phyloP scores from a whole-genome alignment of 306 rosid species.

The Cicer chorassanicum region DNA sequence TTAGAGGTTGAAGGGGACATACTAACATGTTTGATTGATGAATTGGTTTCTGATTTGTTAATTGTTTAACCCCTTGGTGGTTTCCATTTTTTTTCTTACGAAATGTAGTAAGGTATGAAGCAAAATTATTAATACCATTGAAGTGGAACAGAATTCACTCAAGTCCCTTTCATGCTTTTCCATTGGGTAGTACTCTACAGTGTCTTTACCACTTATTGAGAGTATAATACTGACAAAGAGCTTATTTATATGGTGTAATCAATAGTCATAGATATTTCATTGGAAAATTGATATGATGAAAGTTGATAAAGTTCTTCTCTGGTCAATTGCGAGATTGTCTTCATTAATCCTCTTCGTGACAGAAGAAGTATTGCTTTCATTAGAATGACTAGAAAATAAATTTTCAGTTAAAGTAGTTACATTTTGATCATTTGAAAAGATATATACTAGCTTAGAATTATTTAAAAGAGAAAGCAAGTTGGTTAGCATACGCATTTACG shows the following conservation, averaged over 20 bases:
- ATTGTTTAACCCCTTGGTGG: slow-evolving; percentile 35
- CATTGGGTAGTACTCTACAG: slow-evolving; percentile 2
- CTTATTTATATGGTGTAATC: too few relatives aligned
- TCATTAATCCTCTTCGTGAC: too few relatives aligned
- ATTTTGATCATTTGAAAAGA: too few relatives aligned
- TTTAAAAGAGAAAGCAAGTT: too few relatives aligned
- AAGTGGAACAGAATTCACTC: slow-evolving; percentile 10
- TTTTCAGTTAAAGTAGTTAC: too few relatives aligned
- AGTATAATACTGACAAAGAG: too few relatives aligned
- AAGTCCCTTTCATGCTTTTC: slow-evolving; percentile 16
- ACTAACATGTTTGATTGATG: slow-evolving; percentile 59
- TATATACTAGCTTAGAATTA: too few relatives aligned
- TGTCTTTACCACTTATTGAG: background rate
- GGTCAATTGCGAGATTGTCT: too few relatives aligned
- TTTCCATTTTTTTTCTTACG: slow-evolving; percentile 32
- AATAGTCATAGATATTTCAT: background rate
- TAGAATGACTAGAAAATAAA: too few relatives aligned
- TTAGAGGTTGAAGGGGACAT: slow-evolving; percentile 63
- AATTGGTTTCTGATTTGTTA: slow-evolving; percentile 69
- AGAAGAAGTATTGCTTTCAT: too few relatives aligned
- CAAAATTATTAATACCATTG: slow-evolving; percentile 26
- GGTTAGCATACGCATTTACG: too few relatives aligned
- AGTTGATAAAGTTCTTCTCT: background rate
- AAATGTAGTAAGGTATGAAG: slow-evolving; percentile 22
- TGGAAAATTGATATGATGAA: background rate